Evolutionary conservation across 192 early-diverging fungal species (phyloP), one percentile per base, ranked within the genome.

Genomic region (Backusella liffmaniae): DNA sequence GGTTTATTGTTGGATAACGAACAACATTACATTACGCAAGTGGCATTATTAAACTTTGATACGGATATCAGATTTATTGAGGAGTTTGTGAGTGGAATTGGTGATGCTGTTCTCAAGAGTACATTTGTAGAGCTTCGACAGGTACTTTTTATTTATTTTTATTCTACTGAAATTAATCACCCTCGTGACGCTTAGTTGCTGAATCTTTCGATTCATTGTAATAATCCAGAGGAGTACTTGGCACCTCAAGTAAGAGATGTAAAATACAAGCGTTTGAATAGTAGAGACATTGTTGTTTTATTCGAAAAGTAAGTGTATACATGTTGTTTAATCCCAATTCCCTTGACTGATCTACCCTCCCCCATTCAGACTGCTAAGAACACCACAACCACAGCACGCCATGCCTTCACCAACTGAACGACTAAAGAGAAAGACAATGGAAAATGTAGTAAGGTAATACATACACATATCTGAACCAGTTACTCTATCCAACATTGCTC

Each of bases 251-350:
- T 90, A n/a, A 79, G 90, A 42, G 89, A 83, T 71, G 84, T 79
- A 59, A 82, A 89, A 73, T 96, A 93, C 82, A 70, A 86, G 13
- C 80, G 86, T 68, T 76, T 96, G 36, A 87, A 90, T 70, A 73
- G 88, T 0, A 74, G 82, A 21, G 90, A 94, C 76, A 85, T 92
- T 37, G 84, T 88, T 13, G 79, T 82, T 29, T 78, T 96, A 65
- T 80, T 96, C 29, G 95, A 96, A 88, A 96, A 96, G 95, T 96
- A 91, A 76, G 89, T 76, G 4, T 16, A 7, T 29, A 21, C 26
- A n/a, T 37, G 9, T 8, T 39, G 46, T 34, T 21, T 49, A n/a
- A 15, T 16, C 32, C 32, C 32, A 32, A 32, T 32, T 32, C 32
- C 3, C 10, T 37, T 36, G 30, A 23, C 26, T 34, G 66, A 26